These are phyloP conservation scores for Candida maesae DNA, from an alignment of 805 yeast species.

Conservation along the genomic window DNA sequence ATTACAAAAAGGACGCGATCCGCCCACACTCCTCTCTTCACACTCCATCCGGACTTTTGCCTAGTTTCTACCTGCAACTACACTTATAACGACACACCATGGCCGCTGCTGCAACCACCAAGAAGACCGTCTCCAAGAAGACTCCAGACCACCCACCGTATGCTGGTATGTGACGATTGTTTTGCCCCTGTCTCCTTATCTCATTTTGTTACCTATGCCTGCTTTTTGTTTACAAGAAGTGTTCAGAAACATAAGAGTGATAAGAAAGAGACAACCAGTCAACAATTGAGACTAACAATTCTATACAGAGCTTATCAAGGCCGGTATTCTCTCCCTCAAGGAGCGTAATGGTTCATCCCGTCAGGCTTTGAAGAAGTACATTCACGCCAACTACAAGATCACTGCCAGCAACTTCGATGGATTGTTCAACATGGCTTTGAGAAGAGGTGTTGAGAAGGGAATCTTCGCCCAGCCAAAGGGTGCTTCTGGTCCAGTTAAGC, in stretches of 20 bases:
- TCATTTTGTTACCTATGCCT: too few relatives aligned
- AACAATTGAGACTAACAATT: conserved; percentile 13
- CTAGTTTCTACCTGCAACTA: neutral
- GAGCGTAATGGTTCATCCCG: conserved; percentile 84
- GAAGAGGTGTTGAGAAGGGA: conserved; percentile 76
- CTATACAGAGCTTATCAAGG: conserved; percentile 32
- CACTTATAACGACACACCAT: conserved; percentile 10
- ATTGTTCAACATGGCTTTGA: conserved; percentile 71
- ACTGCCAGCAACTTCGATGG: conserved; percentile 66
- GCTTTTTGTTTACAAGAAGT: too few relatives aligned
- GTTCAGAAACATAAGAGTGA: too few relatives aligned
- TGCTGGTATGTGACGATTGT: conserved; percentile 20
- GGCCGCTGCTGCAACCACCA: conserved; percentile 22
- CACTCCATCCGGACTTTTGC: neutral
- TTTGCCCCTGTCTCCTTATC: neutral
- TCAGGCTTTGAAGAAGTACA: conserved; percentile 82
- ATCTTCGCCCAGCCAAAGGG: conserved; percentile 85
- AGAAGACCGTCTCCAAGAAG: conserved; percentile 22
- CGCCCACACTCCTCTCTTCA: conserved; percentile 3
- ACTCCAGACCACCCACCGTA: conserved; percentile 27
- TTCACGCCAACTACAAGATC: conserved; percentile 57
- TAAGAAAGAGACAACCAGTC: neutral
- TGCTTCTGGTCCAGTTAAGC: conserved; percentile 80
- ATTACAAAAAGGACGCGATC: conserved; percentile 15
- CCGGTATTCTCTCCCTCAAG: conserved; percentile 66